A percentile compares a stretch with the other conserved stretches of the same genome.
These are phyloP conservation scores for Colletotrichum filicis DNA, from an alignment of 2,329 filamentous ascomycete genomes.

Conservation along the genomic window DNA sequence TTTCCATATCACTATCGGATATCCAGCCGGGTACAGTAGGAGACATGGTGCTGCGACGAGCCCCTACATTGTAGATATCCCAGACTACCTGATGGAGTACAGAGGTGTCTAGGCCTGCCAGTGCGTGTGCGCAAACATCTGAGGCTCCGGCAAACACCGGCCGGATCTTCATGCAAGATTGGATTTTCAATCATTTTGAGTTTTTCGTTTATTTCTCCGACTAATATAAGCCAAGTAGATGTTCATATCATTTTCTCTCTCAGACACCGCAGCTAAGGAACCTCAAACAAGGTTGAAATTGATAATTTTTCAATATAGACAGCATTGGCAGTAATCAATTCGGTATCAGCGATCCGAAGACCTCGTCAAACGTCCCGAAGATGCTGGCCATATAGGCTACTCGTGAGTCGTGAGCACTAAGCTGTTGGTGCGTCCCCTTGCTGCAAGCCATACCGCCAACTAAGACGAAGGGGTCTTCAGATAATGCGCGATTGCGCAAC, in stretches of 20 bases:
- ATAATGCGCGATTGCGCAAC: not conserved
- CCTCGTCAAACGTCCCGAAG: not conserved
- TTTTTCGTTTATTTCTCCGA: not conserved
- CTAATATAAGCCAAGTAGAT: not conserved
- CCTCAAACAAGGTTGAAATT: not conserved
- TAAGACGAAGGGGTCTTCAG: not conserved
- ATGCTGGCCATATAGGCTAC: not conserved
- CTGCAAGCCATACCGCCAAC: not conserved
- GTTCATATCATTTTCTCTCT: not conserved
- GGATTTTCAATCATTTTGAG: not conserved
- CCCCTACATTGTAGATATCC: not conserved
- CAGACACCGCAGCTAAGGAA: not conserved
- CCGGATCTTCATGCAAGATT: constrained; percentile 25
- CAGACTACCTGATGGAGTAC: too few relatives aligned
- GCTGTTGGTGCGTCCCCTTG: not conserved
- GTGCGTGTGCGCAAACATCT: not conserved
- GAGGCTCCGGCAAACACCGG: not conserved
- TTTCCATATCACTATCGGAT: not conserved
- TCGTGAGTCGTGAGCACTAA: not conserved
- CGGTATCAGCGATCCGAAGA: not conserved
- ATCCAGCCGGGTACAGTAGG: not conserved
- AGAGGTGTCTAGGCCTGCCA: not conserved
- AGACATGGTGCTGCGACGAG: not conserved
- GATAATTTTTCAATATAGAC: not conserved
- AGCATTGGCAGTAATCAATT: not conserved